Evolutionary conservation across 2,329 filamentous ascomycete species (phyloP).

Genomic region (Hymenoscyphus occultus): DNA sequence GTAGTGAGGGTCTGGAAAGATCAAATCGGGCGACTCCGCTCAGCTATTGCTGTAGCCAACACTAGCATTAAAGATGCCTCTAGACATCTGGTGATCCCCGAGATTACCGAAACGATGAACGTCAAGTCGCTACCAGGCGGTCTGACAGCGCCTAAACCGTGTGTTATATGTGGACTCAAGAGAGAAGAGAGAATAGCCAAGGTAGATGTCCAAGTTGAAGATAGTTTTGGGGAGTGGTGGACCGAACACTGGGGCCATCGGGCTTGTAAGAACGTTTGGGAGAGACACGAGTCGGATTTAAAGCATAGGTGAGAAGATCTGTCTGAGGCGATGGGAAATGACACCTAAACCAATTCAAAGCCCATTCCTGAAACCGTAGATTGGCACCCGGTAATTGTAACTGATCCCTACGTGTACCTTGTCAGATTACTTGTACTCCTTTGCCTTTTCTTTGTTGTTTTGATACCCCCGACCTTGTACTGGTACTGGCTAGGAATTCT

Average conservation of each 20-base stretch:
- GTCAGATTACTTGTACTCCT: background rate
- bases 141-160: constrained; percentile 69
- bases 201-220: constrained; percentile 69
- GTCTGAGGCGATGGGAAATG: background rate
- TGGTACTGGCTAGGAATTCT: no score
- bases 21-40: constrained; percentile 70
- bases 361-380: background rate
- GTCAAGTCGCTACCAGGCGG: constrained; percentile 70
- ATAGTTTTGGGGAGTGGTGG: constrained; percentile 98
- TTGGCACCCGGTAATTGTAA: background rate
- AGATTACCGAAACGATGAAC: constrained; percentile 66
- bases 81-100: constrained; percentile 54
- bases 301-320: constrained; percentile 55
- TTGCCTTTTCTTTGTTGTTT: no score
- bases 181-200: constrained; percentile 78
- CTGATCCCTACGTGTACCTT: background rate
- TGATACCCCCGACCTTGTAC: no score
- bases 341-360: background rate
- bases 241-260: constrained; percentile 81
- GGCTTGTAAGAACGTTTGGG: constrained; percentile 82
- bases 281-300: constrained; percentile 67
- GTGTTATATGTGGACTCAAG: constrained; percentile 83
- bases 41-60: constrained; percentile 66
- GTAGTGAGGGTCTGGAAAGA: constrained; percentile 72
- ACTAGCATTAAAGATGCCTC: constrained; percentile 36